phyloP scores from a whole-genome alignment of 169 alveolate species.

The Cryptosporidium xiaoi region DNA sequence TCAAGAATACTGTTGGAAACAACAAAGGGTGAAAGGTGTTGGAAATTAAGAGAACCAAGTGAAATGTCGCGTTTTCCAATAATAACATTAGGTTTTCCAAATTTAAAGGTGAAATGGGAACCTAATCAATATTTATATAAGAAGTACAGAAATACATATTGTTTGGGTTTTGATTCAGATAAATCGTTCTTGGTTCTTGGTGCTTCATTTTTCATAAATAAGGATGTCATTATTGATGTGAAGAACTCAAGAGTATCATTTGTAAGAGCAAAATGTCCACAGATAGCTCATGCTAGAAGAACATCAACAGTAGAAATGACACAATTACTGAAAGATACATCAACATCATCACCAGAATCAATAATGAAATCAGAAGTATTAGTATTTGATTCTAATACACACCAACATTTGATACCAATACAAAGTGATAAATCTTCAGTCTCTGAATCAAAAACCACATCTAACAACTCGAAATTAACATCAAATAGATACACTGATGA shows the following conservation, averaged over 20 bases:
- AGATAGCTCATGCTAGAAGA: constrained; percentile 73
- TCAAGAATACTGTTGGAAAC: constrained; percentile 71
- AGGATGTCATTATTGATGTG: constrained; percentile 56
- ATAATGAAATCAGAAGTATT: constrained; percentile 68
- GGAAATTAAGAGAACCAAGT: constrained; percentile 40
- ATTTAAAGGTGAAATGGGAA: constrained; percentile 42
- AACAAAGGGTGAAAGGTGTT: constrained; percentile 57
- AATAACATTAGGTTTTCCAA: constrained; percentile 48
- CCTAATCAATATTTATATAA: constrained; percentile 60
- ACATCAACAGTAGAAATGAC: constrained; percentile 67
- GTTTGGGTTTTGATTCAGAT: constrained; percentile 72
- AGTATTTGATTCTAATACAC: constrained; percentile 46
- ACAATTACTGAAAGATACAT: constrained; percentile 51
- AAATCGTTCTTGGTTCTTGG: constrained; percentile 50
- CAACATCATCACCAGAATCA: constrained; percentile 43
- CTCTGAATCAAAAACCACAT: not conserved
- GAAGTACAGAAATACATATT: constrained; percentile 66
- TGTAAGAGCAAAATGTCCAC: constrained; percentile 52
- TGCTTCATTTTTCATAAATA: constrained; percentile 64
- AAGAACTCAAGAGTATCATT: constrained; percentile 67
- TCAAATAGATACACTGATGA: constrained; percentile 14
- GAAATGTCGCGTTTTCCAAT: constrained; percentile 71
- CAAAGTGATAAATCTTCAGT: not conserved
- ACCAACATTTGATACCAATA: not conserved
- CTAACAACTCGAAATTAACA: not conserved